Evolutionary conservation across 2,329 filamentous ascomycete genomes (phyloP).

Genomic region (Penicillium vulpinum): DNA sequence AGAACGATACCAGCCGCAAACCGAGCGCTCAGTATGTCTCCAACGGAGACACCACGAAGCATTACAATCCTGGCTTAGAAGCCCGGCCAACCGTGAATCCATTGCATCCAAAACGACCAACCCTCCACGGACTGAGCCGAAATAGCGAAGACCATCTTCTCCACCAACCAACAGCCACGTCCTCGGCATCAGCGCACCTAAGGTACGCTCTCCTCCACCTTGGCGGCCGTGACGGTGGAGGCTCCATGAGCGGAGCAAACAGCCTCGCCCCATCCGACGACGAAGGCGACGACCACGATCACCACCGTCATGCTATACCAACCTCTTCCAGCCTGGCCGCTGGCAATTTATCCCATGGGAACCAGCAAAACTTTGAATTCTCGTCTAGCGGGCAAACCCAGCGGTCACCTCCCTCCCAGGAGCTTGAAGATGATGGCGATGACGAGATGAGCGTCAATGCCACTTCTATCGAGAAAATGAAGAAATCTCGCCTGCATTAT

Average conservation of each 20-base stretch:
- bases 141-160: constrained; percentile 33
- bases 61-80: constrained; percentile 12
- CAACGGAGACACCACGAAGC: neutral
- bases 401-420: constrained; percentile 27
- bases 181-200: constrained; percentile 19
- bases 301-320: constrained; percentile 9
- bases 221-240: constrained; percentile 49
- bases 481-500: constrained; percentile 22
- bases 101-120: constrained; percentile 18
- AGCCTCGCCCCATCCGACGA: constrained; percentile 40
- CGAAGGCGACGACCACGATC: constrained; percentile 29
- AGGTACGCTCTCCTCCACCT: constrained; percentile 38
- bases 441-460: constrained; percentile 36
- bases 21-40: neutral
- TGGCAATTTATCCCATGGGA: constrained; percentile 1
- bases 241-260: constrained; percentile 47
- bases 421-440: constrained; percentile 38
- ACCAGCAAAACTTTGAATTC: constrained; percentile 5
- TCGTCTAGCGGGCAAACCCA: constrained; percentile 9
- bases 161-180: constrained; percentile 25
- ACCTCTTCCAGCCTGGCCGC: neutral
- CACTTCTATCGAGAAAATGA: constrained; percentile 22
- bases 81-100: constrained; percentile 14
- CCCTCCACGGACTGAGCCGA: constrained; percentile 24
- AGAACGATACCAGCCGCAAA: neutral